phyloP scores from a whole-genome alignment of 495 filamentous ascomycete genomes.

The Durotheca rogersii region DNA sequence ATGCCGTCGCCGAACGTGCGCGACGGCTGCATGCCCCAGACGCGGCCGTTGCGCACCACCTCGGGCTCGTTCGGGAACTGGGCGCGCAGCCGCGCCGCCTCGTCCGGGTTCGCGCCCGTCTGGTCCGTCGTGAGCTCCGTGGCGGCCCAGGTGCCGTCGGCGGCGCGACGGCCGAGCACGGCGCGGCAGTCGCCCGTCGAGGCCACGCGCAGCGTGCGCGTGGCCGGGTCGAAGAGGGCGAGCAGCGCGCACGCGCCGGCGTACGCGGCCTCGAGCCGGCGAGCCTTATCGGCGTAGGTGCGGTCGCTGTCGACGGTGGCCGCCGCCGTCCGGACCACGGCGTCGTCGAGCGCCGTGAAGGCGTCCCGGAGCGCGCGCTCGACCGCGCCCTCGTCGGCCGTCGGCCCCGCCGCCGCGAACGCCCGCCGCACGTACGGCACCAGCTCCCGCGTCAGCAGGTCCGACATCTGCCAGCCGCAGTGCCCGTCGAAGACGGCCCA shows the following conservation, averaged over 20 bases:
- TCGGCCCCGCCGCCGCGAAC: slow-evolving; percentile 30
- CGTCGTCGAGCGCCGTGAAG: slow-evolving; percentile 53
- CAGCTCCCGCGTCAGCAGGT: slow-evolving; percentile 42
- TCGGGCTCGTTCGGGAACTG: slow-evolving; percentile 62
- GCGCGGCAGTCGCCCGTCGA: slow-evolving; percentile 62
- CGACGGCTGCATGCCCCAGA: slow-evolving; percentile 58
- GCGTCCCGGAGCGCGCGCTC: slow-evolving; percentile 47
- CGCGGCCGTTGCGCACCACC: slow-evolving; percentile 54
- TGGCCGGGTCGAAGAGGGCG: slow-evolving; percentile 52
- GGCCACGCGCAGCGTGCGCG: slow-evolving; percentile 56
- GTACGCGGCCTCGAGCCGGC: slow-evolving; percentile 45
- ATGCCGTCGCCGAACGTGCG: slow-evolving; percentile 64
- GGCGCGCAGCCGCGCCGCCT: slow-evolving; percentile 48
- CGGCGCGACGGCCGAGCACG: slow-evolving; percentile 54
- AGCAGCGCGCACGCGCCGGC: slow-evolving; percentile 63
- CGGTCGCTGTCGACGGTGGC: slow-evolving; percentile 32
- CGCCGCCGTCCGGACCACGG: slow-evolving; percentile 48
- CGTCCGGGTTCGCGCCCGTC: slow-evolving; percentile 55
- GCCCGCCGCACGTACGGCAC: slow-evolving; percentile 44
- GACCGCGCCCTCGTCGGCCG: slow-evolving; percentile 34
- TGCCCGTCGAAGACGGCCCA: slow-evolving; percentile 54
- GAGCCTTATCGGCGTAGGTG: slow-evolving; percentile 27
- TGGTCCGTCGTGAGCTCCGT: slow-evolving; percentile 59
- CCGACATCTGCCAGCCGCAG: slow-evolving; percentile 47
- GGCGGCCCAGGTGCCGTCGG: slow-evolving; percentile 49